These are phyloP conservation scores for Castanospermum australe DNA, from an alignment of 306 rosid species.

Conservation along the genomic window DNA sequence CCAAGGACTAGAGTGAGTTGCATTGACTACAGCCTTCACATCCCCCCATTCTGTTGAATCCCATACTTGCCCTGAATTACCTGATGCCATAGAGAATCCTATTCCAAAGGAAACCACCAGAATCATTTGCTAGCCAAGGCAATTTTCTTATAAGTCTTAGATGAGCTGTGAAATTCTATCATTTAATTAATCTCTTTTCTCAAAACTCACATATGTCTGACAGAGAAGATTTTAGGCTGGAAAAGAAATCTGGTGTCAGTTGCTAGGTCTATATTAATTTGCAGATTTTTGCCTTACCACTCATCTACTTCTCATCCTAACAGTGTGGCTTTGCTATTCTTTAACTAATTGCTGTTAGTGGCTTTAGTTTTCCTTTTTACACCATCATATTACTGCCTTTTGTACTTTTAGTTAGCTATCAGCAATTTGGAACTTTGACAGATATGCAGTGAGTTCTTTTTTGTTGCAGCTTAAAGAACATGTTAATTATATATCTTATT, in stretches of 20 bases:
- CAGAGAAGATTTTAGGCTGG: not conserved
- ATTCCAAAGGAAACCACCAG: not conserved
- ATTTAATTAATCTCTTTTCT: conserved; percentile 7
- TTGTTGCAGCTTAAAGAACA: conserved; percentile 58
- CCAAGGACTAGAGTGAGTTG: not conserved
- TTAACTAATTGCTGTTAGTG: not conserved
- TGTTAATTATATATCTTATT: conserved; percentile 58
- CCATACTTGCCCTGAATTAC: not conserved
- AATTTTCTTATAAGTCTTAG: conserved; percentile 13
- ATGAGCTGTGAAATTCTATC: not conserved
- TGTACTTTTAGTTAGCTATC: conserved; percentile 19
- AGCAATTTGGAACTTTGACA: conserved; percentile 29
- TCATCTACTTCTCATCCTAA: not conserved
- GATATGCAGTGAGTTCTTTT: conserved; percentile 35
- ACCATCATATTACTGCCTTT: not conserved
- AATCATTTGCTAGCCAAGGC: not conserved
- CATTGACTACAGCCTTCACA: not conserved
- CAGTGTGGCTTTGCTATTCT: conserved; percentile 1
- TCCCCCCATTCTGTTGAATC: not conserved
- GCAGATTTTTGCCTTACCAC: not conserved
- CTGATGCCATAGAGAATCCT: not conserved
- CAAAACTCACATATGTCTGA: not conserved
- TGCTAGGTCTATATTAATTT: not conserved
- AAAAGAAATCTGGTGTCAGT: conserved; percentile 11
- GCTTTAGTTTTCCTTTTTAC: not conserved